phyloP scores from a whole-genome alignment of 345 rosid species.

The Gossypium bickii region DNA sequence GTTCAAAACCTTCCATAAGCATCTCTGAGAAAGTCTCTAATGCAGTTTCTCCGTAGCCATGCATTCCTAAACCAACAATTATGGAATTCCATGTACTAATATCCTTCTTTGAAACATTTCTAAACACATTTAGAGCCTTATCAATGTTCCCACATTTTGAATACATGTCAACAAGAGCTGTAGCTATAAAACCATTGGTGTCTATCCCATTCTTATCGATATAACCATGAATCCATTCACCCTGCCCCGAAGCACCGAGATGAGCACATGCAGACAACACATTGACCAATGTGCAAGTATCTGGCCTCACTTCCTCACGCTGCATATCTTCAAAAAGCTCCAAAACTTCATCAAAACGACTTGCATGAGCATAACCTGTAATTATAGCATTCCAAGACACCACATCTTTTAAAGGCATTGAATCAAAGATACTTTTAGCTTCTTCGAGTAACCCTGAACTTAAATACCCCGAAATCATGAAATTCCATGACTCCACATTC shows the following conservation, averaged over 20 bases:
- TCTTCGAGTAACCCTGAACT: constrained; percentile 32
- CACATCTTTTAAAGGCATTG: constrained; percentile 35
- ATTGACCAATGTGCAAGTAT: constrained; percentile 38
- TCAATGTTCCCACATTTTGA: constrained; percentile 49
- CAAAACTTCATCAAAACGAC: constrained; percentile 32
- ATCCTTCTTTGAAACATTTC: constrained; percentile 31
- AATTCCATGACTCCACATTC: constrained; percentile 47
- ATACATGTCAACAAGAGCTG: constrained; percentile 53
- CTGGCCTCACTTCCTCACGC: constrained; percentile 27
- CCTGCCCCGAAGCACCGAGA: constrained; percentile 42
- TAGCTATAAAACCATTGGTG: constrained; percentile 29
- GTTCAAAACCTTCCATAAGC: constrained; percentile 39
- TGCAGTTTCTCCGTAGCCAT: constrained; percentile 40
- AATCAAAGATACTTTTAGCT: constrained; percentile 31
- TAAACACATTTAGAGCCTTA: constrained; percentile 46
- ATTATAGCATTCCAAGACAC: constrained; percentile 48
- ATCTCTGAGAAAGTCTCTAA: constrained; percentile 46
- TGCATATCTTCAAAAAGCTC: constrained; percentile 41
- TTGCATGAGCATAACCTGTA: constrained; percentile 29
- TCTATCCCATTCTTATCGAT: constrained; percentile 34
- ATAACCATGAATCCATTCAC: constrained; percentile 44
- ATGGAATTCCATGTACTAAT: constrained; percentile 51
- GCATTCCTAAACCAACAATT: constrained; percentile 43
- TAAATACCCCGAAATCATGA: constrained; percentile 44
- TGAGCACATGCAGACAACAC: constrained; percentile 45